Base-by-base conservation (phyloP, 177 flowering plant genomes). In the Tripterygium wilfordii region DNA sequence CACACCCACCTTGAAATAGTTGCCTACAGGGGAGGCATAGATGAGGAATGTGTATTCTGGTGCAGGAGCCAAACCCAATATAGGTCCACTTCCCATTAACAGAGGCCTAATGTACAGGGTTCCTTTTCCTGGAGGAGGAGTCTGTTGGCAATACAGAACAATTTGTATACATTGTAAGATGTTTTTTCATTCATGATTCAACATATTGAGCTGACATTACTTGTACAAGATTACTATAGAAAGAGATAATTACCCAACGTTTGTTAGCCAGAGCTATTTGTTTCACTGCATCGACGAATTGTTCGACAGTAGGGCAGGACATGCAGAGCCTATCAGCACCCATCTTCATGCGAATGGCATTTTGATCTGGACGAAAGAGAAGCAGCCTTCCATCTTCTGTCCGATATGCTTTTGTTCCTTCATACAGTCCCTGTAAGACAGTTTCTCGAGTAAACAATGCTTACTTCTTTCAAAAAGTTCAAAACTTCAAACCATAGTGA, bases 41-140 rank as follows among this genome's bases (percentile, higher is more conserved):
- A 70, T 55, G 9, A 92, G 57, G 43, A 88, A 92, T 16, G 84
- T 82, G 66, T 72, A 92, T 19, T 82, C 96, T 32, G 96, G 83
- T 4, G 99, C 78, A 4, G 99, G 89, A 1, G 80, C 83, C 46
- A 94, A 46, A 42, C 99, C 96, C 24, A 94, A 66, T 36, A 78
- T 55, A n/a, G 89, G 67, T 25, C 99, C 99, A 62, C 69, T 92
- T 48, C 99, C 98, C 4, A 86, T 54, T 13, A 92, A 81, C 68
- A 88, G 33, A 36, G 99, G 91, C 68, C 97, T 71, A 16, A 86
- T 42, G 55, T 89, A 92, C 22, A 92, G 43, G 3, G 91, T 74
- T 37, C 96, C 96, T 72, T 86, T 88, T 15, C 91, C 98, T 3
- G 82, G 66, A 18, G 98, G 96, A 42, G 96, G 96, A 56, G 89